These are phyloP conservation scores for Umbelopsis sp. DNA, from an alignment of 371 early-diverging fungal genomes.

Conservation along the genomic window DNA sequence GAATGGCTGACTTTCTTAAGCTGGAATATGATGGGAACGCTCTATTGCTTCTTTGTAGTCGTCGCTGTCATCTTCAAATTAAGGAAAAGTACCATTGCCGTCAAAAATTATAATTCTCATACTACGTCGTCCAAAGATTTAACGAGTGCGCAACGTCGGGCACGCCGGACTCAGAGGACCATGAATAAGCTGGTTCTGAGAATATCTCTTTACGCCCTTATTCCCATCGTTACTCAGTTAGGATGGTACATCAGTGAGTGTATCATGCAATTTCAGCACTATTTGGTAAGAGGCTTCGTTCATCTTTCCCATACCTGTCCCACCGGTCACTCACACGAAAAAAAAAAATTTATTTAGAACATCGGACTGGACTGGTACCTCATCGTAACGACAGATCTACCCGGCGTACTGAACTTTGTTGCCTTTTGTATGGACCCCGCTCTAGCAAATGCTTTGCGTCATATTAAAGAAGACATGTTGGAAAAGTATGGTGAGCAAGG, in stretches of 20 bases:
- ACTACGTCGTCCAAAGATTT: background rate
- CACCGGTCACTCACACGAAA: background rate
- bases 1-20: constrained; percentile 22
- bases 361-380: constrained; percentile 18
- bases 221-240: constrained; percentile 23
- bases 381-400: constrained; percentile 19
- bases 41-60: constrained; percentile 26
- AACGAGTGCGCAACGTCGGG: constrained; percentile 13
- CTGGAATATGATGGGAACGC: constrained; percentile 24
- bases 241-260: constrained; percentile 23
- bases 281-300: constrained; percentile 6
- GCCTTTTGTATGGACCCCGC: constrained; percentile 24
- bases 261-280: constrained; percentile 19
- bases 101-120: constrained; percentile 19
- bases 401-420: constrained; percentile 23
- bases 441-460: constrained; percentile 18
- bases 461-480: constrained; percentile 22
- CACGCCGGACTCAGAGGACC: constrained; percentile 18
- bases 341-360: constrained; percentile 5
- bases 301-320: background rate
- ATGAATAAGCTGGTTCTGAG: constrained; percentile 22
- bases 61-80: constrained; percentile 23
- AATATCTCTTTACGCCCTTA: constrained; percentile 24
- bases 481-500: constrained; percentile 22
- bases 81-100: constrained; percentile 1